Conservation (phyloP, 306 rosid species). For the Astragalus membranaceus region DNA sequence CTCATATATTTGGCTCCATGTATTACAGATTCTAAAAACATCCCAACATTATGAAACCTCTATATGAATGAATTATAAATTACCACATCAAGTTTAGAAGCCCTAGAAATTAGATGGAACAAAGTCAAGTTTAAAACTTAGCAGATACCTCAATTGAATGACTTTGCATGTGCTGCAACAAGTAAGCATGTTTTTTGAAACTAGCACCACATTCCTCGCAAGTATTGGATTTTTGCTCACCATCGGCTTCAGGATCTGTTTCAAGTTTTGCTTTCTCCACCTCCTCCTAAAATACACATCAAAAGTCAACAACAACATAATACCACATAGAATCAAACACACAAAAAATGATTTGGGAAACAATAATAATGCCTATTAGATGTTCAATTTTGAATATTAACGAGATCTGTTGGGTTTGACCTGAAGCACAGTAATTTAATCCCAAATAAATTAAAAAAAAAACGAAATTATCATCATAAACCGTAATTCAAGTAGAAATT, state of each 20-base stretch:
- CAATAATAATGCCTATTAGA: no score
- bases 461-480: background rate
- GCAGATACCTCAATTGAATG: conserved; percentile 73
- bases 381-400: background rate
- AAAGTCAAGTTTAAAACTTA: background rate
- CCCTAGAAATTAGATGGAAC: background rate
- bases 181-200: conserved; percentile 68
- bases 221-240: conserved; percentile 24
- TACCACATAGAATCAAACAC: background rate
- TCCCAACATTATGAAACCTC: background rate
- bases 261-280: conserved; percentile 26
- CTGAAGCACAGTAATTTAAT: no score
- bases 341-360: background rate
- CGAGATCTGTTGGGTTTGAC: no score
- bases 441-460: background rate
- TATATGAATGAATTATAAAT: background rate
- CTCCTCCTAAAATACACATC: conserved; percentile 39
- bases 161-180: conserved; percentile 75
- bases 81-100: background rate
- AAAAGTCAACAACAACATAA: background rate
- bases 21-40: background rate
- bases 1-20: no score
- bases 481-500: background rate
- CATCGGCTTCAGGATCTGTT: conserved; percentile 11
- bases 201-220: conserved; percentile 66